phyloP scores from a whole-genome alignment of 352 stramenopile genomes.

The Bremia lactucae region DNA sequence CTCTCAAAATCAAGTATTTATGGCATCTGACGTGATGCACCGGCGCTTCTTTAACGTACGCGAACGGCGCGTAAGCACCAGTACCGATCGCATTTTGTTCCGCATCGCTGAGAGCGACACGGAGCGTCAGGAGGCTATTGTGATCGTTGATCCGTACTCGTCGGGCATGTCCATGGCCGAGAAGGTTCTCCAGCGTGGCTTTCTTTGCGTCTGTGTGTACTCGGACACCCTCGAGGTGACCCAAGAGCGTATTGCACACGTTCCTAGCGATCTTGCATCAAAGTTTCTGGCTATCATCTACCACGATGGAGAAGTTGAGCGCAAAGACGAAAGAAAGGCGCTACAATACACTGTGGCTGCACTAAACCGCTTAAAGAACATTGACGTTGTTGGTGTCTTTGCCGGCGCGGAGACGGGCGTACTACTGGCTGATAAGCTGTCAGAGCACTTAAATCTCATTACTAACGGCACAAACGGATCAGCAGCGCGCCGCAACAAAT shows the following conservation, averaged over 20 bases:
- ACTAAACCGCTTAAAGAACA: constrained; percentile 21
- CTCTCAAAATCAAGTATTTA: constrained; percentile 42
- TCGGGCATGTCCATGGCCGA: constrained; percentile 89
- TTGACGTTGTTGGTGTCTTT: constrained; percentile 74
- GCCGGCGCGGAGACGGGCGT: constrained; percentile 91
- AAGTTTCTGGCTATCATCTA: constrained; percentile 60
- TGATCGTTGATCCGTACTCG: constrained; percentile 93
- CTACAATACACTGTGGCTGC: constrained; percentile 30
- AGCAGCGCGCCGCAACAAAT: constrained; percentile 84
- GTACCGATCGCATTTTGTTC: constrained; percentile 33
- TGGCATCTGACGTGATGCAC: constrained; percentile 70
- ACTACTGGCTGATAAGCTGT: constrained; percentile 83
- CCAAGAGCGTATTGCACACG: constrained; percentile 59
- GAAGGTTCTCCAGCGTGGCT: constrained; percentile 80
- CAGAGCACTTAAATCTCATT: constrained; percentile 78
- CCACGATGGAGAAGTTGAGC: constrained; percentile 44
- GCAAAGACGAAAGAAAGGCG: constrained; percentile 16
- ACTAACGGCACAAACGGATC: constrained; percentile 80
- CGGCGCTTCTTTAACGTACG: constrained; percentile 77
- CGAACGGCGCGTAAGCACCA: constrained; percentile 36
- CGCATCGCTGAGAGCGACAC: constrained; percentile 41
- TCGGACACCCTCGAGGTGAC: constrained; percentile 72
- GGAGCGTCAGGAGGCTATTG: constrained; percentile 48
- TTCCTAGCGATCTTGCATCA: constrained; percentile 32
- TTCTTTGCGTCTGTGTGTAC: constrained; percentile 66